Evolutionary conservation across 768 basidiomycete genomes (phyloP).

Genomic region (Kwoniella bestiolae): DNA sequence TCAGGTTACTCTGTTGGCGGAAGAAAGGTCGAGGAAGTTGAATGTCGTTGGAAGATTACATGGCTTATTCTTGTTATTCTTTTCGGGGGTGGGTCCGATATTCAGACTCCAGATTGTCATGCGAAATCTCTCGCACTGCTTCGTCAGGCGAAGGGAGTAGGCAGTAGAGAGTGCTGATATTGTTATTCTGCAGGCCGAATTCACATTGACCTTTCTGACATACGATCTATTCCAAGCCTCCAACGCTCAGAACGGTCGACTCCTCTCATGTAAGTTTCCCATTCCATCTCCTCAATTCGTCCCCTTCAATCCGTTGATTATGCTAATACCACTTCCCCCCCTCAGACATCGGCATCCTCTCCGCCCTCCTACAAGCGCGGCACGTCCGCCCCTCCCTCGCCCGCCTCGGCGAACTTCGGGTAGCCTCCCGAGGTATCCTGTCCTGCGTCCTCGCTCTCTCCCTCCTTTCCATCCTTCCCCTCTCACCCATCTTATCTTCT

Average conservation of each 20-base stretch:
- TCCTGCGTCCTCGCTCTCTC: constrained; percentile 73
- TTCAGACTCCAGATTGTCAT: background rate
- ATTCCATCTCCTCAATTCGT: background rate
- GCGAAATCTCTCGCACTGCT: too few species aligned
- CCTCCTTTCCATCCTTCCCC: constrained; percentile 74
- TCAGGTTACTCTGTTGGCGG: constrained; percentile 15
- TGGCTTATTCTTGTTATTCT: constrained; percentile 82
- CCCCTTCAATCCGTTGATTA: background rate
- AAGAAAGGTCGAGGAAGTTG: constrained; percentile 64
- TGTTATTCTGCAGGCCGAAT: constrained; percentile 70
- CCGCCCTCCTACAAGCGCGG: constrained; percentile 87
- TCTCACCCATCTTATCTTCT: constrained; percentile 63
- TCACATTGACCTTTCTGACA: constrained; percentile 90
- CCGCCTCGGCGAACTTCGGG: constrained; percentile 74
- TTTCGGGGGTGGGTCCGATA: constrained; percentile 65
- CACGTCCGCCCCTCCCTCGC: constrained; percentile 83
- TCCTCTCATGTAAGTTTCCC: constrained; percentile 51
- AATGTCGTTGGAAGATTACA: constrained; percentile 70
- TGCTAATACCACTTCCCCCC: background rate
- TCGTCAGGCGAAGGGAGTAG: too few species aligned
- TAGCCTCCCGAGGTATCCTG: constrained; percentile 79
- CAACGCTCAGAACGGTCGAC: constrained; percentile 54
- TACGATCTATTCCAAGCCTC: constrained; percentile 54
- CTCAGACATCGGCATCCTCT: constrained; percentile 83
- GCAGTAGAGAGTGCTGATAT: background rate